phyloP scores from a whole-genome alignment of 139 green algal species.

The Dunaliella primolecta region DNA sequence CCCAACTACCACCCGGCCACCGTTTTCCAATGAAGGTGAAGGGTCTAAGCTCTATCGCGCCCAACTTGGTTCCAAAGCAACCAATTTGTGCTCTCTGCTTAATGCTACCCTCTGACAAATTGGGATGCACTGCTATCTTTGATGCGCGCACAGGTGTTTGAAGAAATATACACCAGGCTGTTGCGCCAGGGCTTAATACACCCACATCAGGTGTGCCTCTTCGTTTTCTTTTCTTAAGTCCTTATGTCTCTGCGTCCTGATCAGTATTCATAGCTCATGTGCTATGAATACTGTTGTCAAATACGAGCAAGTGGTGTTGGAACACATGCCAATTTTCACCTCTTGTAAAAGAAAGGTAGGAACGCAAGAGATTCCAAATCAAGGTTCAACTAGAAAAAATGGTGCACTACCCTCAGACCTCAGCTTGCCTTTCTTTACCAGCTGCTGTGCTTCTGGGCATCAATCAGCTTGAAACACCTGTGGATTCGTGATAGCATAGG shows the following conservation, averaged over 20 bases:
- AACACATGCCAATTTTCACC: not conserved
- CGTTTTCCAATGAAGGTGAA: constrained; percentile 74
- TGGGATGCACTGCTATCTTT: not conserved
- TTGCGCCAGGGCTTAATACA: not conserved
- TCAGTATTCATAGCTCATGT: not conserved
- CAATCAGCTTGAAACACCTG: too few species aligned
- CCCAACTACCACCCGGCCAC: constrained; percentile 59
- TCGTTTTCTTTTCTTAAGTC: too few species aligned
- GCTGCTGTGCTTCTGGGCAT: too few species aligned
- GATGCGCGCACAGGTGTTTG: not conserved
- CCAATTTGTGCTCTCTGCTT: too few species aligned
- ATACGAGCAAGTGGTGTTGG: too few species aligned
- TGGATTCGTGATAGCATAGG: too few species aligned
- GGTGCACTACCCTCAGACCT: too few species aligned
- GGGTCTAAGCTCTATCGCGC: not conserved
- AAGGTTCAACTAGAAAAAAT: too few species aligned
- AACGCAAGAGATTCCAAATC: not conserved
- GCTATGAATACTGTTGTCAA: not conserved
- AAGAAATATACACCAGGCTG: not conserved
- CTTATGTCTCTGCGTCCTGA: too few species aligned
- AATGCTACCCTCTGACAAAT: not conserved
- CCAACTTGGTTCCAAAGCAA: not conserved
- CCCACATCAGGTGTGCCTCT: not conserved
- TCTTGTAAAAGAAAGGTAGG: not conserved
- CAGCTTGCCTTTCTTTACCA: too few species aligned